Base-by-base conservation (phyloP, 129 eudicot genomes). In the Flaveria bidentis region DNA sequence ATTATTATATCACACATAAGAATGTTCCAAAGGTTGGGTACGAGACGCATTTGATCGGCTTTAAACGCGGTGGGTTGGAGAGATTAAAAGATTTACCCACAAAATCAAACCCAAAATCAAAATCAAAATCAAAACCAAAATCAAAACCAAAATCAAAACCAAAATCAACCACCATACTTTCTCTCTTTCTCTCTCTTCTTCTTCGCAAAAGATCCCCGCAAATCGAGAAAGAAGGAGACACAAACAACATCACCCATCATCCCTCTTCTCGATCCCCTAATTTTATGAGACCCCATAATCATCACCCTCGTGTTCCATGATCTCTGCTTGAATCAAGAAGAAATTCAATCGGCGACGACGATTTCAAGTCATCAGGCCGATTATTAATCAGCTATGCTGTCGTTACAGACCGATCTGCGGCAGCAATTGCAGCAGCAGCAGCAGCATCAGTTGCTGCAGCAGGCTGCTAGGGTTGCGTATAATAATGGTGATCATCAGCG, bases 321-420 rank as follows among this genome's bases (percentile, higher is more conserved):
- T 58, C 9, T 42, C 10, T 30, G 28, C 17, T 75, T 47, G 64
- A 75, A 13, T 44, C 23, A 2, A 10, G 33, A 42, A 13, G 20
- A 58, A 77, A 52, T 47, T 58, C 50, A 15, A 69, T 20, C 47
- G 58, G n/a, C 5, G 69, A 74, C 16, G 28, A 42, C 82, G 71
- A 62, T 78, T 62, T 69, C 15, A 39, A 52, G 53, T 5, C 18
- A 36, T n/a, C 17, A 25, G 78, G 67, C 15, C 25, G 69, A 85
- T 58, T 78, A 85, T 16, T 85, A 42, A 23, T 57, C 77, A 73
- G 61, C 3, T 64, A 86, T 91, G 97, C 71, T 88, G 75, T 82
- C 89, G 67, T 71, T 91, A 71, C 94, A 91, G 82, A 85, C 58
- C 78, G 97, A 88, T 88, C 88, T 80, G 28, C 84, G 91, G 75